These are phyloP conservation scores for Guyanaporus albipodus DNA, from an alignment of 768 basidiomycete genomes.

Conservation along the genomic window DNA sequence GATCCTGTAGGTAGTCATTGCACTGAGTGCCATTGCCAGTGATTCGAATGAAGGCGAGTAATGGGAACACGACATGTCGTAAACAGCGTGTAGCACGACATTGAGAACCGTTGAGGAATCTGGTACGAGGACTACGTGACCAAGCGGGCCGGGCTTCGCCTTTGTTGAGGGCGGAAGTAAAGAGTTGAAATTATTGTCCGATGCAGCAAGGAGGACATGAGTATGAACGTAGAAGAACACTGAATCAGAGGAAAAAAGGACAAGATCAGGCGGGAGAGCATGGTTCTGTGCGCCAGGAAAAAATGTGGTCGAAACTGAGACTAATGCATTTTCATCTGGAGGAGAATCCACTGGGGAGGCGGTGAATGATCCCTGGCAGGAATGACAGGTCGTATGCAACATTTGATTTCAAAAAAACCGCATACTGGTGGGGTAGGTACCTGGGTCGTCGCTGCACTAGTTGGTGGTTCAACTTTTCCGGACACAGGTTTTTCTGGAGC, in stretches of 20 bases:
- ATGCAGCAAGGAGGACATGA: conserved; percentile 51
- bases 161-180: conserved; percentile 46
- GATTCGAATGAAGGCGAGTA: conserved; percentile 66
- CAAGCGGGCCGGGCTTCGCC: conserved; percentile 39
- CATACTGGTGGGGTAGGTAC: conserved; percentile 67
- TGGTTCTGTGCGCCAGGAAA: conserved; percentile 63
- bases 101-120: conserved; percentile 65
- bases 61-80: conserved; percentile 69
- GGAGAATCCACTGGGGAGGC: conserved; percentile 32
- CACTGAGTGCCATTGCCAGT: conserved; percentile 52
- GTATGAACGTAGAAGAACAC: conserved; percentile 84
- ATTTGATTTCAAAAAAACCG: background rate
- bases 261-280: conserved; percentile 53
- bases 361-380: conserved; percentile 29
- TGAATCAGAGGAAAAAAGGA: conserved; percentile 66
- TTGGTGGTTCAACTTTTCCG: conserved; percentile 19
- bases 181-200: conserved; percentile 60
- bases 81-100: conserved; percentile 67
- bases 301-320: conserved; percentile 83
- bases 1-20: conserved; percentile 59
- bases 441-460: conserved; percentile 30
- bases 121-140: conserved; percentile 54
- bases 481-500: conserved; percentile 36
- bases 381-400: conserved; percentile 4
- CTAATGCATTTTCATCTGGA: conserved; percentile 43